Percentiles rank a stretch among this genome's conserved stretches.
Conservation (phyloP, 2,329 filamentous ascomycete genomes). For the Monosporascus sp. region DNA sequence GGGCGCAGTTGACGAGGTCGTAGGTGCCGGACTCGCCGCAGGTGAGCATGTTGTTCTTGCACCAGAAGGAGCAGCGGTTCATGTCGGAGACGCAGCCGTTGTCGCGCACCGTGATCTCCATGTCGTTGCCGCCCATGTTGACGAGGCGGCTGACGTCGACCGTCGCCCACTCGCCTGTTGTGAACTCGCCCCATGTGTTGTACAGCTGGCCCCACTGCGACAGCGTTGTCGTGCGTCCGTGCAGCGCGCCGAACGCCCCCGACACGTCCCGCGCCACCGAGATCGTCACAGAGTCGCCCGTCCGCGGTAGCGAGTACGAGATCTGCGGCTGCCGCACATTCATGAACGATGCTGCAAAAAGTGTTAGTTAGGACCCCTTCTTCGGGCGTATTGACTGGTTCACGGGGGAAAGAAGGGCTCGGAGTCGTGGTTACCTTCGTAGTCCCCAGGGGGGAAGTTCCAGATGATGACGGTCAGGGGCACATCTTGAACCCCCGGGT, state of each 20-base stretch:
- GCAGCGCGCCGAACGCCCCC: conserved; percentile 35
- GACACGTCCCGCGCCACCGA: conserved; percentile 32
- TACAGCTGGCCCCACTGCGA: conserved; percentile 33
- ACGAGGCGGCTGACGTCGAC: conserved; percentile 33
- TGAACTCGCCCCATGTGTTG: conserved; percentile 42
- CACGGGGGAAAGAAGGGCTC: no score
- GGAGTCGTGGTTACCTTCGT: background rate
- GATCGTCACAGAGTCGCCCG: conserved; percentile 29
- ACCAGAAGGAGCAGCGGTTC: conserved; percentile 38
- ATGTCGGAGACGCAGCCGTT: conserved; percentile 37
- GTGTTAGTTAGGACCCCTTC: background rate
- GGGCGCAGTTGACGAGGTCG: conserved; percentile 31
- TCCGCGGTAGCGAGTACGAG: conserved; percentile 31
- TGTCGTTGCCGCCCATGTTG: conserved; percentile 37
- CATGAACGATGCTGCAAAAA: conserved; percentile 20
- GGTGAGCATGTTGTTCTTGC: conserved; percentile 26
- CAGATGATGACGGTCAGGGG: conserved; percentile 24
- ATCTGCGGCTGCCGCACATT: conserved; percentile 26
- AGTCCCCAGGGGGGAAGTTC: conserved; percentile 17
- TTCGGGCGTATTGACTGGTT: no score
- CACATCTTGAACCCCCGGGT: background rate
- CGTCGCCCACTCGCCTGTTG: conserved; percentile 26
- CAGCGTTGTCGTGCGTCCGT: conserved; percentile 20
- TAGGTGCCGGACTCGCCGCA: conserved; percentile 32
- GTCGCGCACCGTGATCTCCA: conserved; percentile 28